Evolutionary conservation across 257 asterid genomes (phyloP), one percentile per base, ranked within the genome.

Genomic region (Osmanthus fragrans): DNA sequence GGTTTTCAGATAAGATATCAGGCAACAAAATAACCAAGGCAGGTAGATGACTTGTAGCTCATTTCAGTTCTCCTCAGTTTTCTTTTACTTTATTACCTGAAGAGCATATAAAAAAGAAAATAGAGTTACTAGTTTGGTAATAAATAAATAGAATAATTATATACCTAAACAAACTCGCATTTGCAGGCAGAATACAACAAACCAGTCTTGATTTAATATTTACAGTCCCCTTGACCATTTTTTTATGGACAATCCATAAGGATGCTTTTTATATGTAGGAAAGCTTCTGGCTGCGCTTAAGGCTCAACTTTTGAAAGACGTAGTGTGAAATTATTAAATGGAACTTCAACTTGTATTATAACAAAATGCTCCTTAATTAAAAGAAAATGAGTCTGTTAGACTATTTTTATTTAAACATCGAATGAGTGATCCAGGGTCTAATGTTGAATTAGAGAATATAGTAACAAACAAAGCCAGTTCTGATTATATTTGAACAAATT

Each of bases 21-120:
- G 70, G 70, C 70, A 33, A 36, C 29, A 58, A 73, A 51, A n/a
- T 73, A 32, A 58, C 54, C 58, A 36, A 39, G 64, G 56, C 25
- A 18, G 10, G 27, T 56, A n/a, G 65, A 56, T 56, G 12, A 56
- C 29, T 8, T 56, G 27, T 18, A 56, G 65, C 65, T 56, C 27
- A 56, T 56, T 56, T 56, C 12, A 8, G 9, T n/a, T 54, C 64
- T 54, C 64, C 64, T n/a, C 7, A 15, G 56, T 47, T 47, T 3
- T 47, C 56, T 15, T 13, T 3, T 47, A 47, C 56, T 47, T 12
- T 47, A 47, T 47, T 15, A 3, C 3, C 76, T 32, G 11, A n/a
- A 16, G 66, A 34, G 49, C 27, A 69, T 36, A 34, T 47, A n/a
- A 27, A 73, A 63, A 27, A 15, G 19, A 39, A 64, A 75, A 29